Conservation (phyloP, 176 grass and related monocot genomes). For the Puya raimondii region DNA sequence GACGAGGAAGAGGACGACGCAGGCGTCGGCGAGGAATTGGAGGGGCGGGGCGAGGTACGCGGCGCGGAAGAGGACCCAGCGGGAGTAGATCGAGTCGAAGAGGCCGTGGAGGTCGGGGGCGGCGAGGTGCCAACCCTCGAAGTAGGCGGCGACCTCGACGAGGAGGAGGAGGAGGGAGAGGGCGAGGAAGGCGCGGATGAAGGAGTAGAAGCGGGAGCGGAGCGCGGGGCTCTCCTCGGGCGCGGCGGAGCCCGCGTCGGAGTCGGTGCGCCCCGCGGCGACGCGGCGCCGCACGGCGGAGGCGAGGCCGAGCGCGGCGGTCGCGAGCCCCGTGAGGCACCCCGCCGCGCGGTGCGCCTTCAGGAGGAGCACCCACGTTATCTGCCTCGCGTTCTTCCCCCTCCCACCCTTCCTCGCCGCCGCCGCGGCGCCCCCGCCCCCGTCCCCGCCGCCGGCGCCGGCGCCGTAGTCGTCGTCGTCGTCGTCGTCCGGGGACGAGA, state of each 20-base stretch:
- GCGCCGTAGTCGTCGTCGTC: slow-evolving; percentile 54
- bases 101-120: slow-evolving; percentile 30
- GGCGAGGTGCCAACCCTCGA: slow-evolving; percentile 66
- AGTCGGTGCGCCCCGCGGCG: slow-evolving; percentile 56
- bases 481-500: slow-evolving; percentile 63
- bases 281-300: slow-evolving; percentile 56
- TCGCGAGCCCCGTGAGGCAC: slow-evolving; percentile 64
- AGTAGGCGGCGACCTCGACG: slow-evolving; percentile 58
- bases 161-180: slow-evolving; percentile 60
- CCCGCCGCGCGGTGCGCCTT: slow-evolving; percentile 94
- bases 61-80: slow-evolving; percentile 70
- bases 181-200: slow-evolving; percentile 69
- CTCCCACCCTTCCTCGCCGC: slow-evolving; percentile 29
- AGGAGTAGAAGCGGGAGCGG: slow-evolving; percentile 65
- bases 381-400: slow-evolving; percentile 94
- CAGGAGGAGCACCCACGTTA: slow-evolving; percentile 94
- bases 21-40: slow-evolving; percentile 85
- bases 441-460: background rate
- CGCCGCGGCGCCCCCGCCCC: slow-evolving; percentile 7
- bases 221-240: slow-evolving; percentile 64
- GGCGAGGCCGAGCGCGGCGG: slow-evolving; percentile 45
- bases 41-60: slow-evolving; percentile 67
- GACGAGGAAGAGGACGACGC: slow-evolving; percentile 89
- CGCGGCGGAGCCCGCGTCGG: slow-evolving; percentile 30
- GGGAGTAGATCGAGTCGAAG: slow-evolving; percentile 56